Percentiles rank a stretch among this genome's conserved stretches.
phyloP scores from a whole-genome alignment of 2,329 filamentous ascomycete species.

The Orbilia quercus region DNA sequence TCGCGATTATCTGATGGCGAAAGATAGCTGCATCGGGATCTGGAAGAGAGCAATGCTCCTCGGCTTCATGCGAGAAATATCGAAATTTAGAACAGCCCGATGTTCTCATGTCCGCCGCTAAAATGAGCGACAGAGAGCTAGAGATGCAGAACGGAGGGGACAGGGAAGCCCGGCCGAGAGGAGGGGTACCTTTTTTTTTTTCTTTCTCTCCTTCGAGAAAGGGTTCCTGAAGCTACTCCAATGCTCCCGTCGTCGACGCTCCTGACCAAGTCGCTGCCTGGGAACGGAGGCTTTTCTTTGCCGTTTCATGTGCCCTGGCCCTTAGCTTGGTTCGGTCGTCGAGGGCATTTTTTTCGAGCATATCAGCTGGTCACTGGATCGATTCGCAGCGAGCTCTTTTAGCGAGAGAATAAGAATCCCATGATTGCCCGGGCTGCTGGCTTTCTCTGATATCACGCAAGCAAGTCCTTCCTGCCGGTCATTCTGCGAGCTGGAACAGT shows the following conservation, averaged over 20 bases:
- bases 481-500: too few relatives aligned
- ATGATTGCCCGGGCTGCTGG: constrained; percentile 22
- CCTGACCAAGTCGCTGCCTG: constrained; percentile 8
- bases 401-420: constrained; percentile 11
- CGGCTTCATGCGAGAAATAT: constrained; percentile 29
- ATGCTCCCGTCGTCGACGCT: constrained; percentile 3
- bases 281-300: background rate
- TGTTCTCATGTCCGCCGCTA: constrained; percentile 31
- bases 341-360: background rate
- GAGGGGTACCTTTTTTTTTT: constrained; percentile 26
- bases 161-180: constrained; percentile 52
- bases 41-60: background rate
- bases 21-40: too few relatives aligned
- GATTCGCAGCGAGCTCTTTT: constrained; percentile 9
- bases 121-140: constrained; percentile 7
- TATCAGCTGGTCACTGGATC: constrained; percentile 52
- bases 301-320: constrained; percentile 31
- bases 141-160: too few relatives aligned
- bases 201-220: background rate
- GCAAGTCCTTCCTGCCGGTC: constrained; percentile 5
- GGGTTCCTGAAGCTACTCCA: constrained; percentile 28
- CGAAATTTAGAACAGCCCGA: constrained; percentile 3
- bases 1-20: too few relatives aligned
- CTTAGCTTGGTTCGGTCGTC: background rate
- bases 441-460: constrained; percentile 29